These are phyloP conservation scores for Phlegmacium glaucopus DNA, from an alignment of 768 basidiomycete genomes.

Conservation along the genomic window DNA sequence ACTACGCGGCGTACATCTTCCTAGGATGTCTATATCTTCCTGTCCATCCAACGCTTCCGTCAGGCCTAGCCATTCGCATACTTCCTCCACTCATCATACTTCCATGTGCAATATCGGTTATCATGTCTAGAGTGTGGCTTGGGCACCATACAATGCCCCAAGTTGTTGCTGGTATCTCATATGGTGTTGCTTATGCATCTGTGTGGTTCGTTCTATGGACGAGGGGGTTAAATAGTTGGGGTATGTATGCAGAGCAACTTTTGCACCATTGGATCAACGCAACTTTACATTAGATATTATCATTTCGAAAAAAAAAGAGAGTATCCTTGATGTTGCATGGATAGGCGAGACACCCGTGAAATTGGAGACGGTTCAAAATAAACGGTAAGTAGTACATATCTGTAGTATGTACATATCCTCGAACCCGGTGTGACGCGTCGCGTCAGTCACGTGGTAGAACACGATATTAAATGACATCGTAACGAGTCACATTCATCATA, in stretches of 20 bases:
- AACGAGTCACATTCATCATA: constrained; percentile 1
- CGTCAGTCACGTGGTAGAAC: constrained; percentile 15
- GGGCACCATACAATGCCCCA: constrained; percentile 76
- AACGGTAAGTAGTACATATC: too few relatives aligned
- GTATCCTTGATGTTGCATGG: too few relatives aligned
- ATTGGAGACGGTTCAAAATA: too few relatives aligned
- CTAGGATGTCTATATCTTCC: constrained; percentile 59
- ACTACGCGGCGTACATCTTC: constrained; percentile 56
- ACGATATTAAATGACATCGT: background rate
- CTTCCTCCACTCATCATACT: constrained; percentile 44
- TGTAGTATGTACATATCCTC: too few relatives aligned
- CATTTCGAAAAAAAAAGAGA: too few relatives aligned
- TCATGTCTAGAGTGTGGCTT: constrained; percentile 68
- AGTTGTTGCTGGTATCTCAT: constrained; percentile 54
- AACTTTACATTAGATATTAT: background rate
- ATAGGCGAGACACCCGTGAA: too few relatives aligned
- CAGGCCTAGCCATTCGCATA: constrained; percentile 33
- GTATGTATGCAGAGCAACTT: constrained; percentile 18
- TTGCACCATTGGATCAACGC: constrained; percentile 6
- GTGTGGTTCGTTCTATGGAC: constrained; percentile 63
- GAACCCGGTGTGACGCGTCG: too few relatives aligned
- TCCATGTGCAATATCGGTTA: constrained; percentile 53
- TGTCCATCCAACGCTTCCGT: constrained; percentile 50
- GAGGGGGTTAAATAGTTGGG: constrained; percentile 22
- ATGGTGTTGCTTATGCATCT: constrained; percentile 50